phyloP scores from a whole-genome alignment of 352 stramenopile genomes.

The Pythium apleroticum region DNA sequence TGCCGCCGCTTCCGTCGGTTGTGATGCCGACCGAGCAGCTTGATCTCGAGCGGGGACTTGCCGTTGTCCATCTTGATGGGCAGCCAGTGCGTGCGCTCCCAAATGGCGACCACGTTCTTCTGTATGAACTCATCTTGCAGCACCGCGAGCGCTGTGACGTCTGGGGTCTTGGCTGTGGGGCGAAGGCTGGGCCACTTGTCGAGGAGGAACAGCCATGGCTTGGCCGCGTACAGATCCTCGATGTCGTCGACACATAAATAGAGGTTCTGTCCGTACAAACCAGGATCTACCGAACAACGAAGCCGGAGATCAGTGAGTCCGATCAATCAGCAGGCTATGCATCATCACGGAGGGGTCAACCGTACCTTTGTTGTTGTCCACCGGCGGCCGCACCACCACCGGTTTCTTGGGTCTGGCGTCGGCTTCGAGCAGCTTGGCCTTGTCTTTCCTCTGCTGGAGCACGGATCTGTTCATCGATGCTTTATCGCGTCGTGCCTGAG shows the following conservation, averaged over 20 bases:
- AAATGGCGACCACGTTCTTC: constrained; percentile 40
- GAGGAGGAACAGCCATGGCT: constrained; percentile 28
- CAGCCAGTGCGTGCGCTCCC: constrained; percentile 52
- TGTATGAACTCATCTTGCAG: constrained; percentile 38
- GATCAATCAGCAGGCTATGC: not conserved
- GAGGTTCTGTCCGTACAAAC: constrained; percentile 25
- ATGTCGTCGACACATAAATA: constrained; percentile 23
- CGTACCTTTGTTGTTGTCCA: not conserved
- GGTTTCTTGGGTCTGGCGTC: constrained; percentile 14
- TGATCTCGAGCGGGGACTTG: constrained; percentile 30
- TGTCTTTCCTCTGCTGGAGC: constrained; percentile 30
- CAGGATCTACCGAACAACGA: constrained; percentile 20
- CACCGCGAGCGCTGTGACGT: constrained; percentile 25
- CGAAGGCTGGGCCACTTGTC: constrained; percentile 31
- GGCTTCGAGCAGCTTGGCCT: constrained; percentile 12
- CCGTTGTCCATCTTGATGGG: constrained; percentile 49
- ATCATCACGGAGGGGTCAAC: not conserved
- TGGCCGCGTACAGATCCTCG: constrained; percentile 28
- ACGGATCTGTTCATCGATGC: constrained; percentile 29
- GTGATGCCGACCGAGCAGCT: constrained; percentile 32
- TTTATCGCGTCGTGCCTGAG: constrained; percentile 34
- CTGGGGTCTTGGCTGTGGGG: constrained; percentile 15
- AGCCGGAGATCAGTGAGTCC: not conserved
- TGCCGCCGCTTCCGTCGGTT: constrained; percentile 47
- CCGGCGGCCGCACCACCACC: not conserved